Base-by-base conservation (phyloP, 495 filamentous ascomycete species). In the Penicillium riverlandense region DNA sequence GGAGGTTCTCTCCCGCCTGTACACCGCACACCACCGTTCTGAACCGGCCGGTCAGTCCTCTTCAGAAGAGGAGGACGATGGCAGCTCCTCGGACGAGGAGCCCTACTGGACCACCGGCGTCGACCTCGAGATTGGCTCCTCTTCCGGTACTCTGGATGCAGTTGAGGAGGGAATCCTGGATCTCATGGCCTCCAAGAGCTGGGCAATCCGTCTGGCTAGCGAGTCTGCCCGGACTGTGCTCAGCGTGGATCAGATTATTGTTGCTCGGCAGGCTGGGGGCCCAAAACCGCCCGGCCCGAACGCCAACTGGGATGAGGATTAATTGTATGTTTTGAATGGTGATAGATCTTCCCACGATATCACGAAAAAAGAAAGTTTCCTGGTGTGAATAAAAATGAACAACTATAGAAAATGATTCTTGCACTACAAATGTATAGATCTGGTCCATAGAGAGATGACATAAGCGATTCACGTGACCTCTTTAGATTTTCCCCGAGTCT, bases 261-360 rank as follows among this genome's bases (percentile, higher is more conserved):
- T 99, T 38, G 90, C 94, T 40, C 82, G 90, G 66, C 91, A 96
- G 69, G 94, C 94, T 16, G 94, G 94, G 58, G 94, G 94, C 31
- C 94, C 94, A 29, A 99, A 99, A 73, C 88, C 89, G 29, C 92
- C 94, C 10, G 88, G 85, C 12, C 90, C 88, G 37, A 96, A 95
- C 73, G 79, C 89, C 48, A 92, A 95, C 76, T 99, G 94, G 94
- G 94, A 99, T 69, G 89, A 97, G 69, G 91, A 96, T 70, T 95
- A 82, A 61, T 52, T 52, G 35, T 46, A 33, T 49, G 48, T 50
- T 53, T 44, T 44, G 42, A 27, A 47, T 44, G 50, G 44, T 49
- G 47, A 59, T 59, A 59, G 57, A 59, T 49, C 45, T 55, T 35
- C 46, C 48, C 55, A 57, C 48, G 57, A 60, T 55, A 54, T 55